Conservation (phyloP, 2,329 filamentous ascomycete species). For the Colletotrichum filicis region DNA sequence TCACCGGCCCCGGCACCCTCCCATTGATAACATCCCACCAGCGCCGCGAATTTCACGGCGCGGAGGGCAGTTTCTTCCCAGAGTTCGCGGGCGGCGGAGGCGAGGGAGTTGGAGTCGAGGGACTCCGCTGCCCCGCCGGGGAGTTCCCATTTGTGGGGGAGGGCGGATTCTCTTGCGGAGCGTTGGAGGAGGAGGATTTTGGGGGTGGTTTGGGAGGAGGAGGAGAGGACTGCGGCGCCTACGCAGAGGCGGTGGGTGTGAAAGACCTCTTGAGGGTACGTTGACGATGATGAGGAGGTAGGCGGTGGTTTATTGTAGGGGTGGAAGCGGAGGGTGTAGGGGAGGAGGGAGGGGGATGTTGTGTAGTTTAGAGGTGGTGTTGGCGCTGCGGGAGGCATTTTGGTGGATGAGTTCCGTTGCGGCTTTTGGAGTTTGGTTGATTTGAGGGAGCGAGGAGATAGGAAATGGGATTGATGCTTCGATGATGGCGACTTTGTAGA, state of each 20-base stretch:
- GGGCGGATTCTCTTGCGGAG: slow-evolving; percentile 47
- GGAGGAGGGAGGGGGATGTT: slow-evolving; percentile 16
- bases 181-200: slow-evolving; percentile 55
- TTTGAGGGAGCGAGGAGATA: neutral
- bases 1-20: slow-evolving; percentile 17
- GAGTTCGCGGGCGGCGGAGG: slow-evolving; percentile 58
- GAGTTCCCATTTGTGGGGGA: slow-evolving; percentile 56
- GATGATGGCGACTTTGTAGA: neutral
- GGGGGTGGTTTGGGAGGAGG: slow-evolving; percentile 28
- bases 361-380: slow-evolving; percentile 28
- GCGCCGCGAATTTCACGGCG: slow-evolving; percentile 51
- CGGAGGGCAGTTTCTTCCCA: slow-evolving; percentile 61
- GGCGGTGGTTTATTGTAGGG: neutral
- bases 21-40: slow-evolving; percentile 44
- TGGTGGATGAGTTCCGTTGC: neutral
- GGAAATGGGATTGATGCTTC: neutral
- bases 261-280: neutral
- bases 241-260: slow-evolving; percentile 30
- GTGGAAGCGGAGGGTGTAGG: slow-evolving; percentile 25
- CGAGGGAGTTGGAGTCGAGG: slow-evolving; percentile 56
- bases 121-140: slow-evolving; percentile 55
- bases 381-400: slow-evolving; percentile 33
- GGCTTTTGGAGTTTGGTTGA: neutral
- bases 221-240: slow-evolving; percentile 30
- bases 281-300: neutral